Evolutionary conservation across 306 rosid genomes (phyloP).

Genomic region (Ammopiptanthus mongolicus): DNA sequence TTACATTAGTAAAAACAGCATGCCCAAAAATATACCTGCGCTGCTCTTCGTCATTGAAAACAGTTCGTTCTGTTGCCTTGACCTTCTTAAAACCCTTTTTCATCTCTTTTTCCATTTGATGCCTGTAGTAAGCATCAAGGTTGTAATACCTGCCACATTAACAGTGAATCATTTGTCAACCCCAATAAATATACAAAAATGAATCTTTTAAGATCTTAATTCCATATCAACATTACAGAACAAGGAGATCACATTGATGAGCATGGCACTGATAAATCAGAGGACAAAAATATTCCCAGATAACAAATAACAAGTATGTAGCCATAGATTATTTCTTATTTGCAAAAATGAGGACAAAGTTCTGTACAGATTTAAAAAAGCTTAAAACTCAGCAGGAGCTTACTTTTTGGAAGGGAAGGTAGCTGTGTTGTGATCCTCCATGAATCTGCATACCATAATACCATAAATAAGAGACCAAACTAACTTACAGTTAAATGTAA

Average conservation of each 20-base stretch:
- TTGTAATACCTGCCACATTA: conserved; percentile 69
- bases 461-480: background rate
- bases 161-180: conserved; percentile 17
- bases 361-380: background rate
- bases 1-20: conserved; percentile 1
- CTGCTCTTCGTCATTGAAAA: conserved; percentile 90
- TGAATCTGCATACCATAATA: conserved; percentile 59
- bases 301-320: background rate
- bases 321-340: background rate
- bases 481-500: conserved; percentile 1
- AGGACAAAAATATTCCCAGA: background rate
- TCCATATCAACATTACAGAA: background rate
- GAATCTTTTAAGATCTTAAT: background rate
- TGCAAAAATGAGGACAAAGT: background rate
- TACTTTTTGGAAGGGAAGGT: conserved; percentile 96
- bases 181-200: background rate
- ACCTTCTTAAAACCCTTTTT: conserved; percentile 63
- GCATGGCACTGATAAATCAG: background rate
- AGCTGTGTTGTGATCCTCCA: conserved; percentile 99
- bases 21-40: conserved; percentile 54
- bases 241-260: conserved; percentile 1
- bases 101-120: conserved; percentile 61
- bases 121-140: conserved; percentile 75
- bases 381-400: conserved; percentile 27
- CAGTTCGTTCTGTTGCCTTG: conserved; percentile 56